Base-by-base conservation (phyloP, 2,329 filamentous ascomycete species). In the Biscogniauxia mediterranea region DNA sequence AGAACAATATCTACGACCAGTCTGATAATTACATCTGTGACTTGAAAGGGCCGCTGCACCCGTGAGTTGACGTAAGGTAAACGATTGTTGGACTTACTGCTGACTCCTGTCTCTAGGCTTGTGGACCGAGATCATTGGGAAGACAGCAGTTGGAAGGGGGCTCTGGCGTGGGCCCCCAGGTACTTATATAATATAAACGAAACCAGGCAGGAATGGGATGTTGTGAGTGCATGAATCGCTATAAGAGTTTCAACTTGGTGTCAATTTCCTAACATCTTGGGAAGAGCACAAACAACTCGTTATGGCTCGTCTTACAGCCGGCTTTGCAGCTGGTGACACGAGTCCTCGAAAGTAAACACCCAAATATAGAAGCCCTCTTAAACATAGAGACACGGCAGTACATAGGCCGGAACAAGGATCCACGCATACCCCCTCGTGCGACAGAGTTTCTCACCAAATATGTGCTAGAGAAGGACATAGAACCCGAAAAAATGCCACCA, bases 221-320 rank as follows among this genome's bases (percentile, higher is more conserved):
- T 60, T 21, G 71, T 73, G 54, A 62, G 69, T 69, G 52, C n/a
- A 38, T 28, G 42, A 25, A 32, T 9, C 21, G 17, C 5, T 46
- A 2, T n/a, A 6, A 46, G 15, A 3, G 38, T 17, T 11, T 26
- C 42, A 58, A 32, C 60, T 28, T 11, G 54, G 42, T n/a, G 7
- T 15, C 55, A n/a, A 13, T 9, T n/a, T n/a, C 7, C n/a, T 46
- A 25, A 54, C 8, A n/a, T 28, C 5, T 28, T 6, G 17, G 38
- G 23, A 42, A 71, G 69, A 5, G 0, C 9, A 64, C 50, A 2
- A 74, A 74, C 52, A 62, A 69, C 26, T 17, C 23, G 1, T 3
- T 74, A 8, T 74, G 72, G 71, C 11, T 58, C 0, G 70, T 70
- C 1, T 3, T 74, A n/a, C 68, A 69, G 52, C 71, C 72, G 3